Conservation (phyloP, 2,329 filamentous ascomycete genomes). For the Coniochaeta sp. region DNA sequence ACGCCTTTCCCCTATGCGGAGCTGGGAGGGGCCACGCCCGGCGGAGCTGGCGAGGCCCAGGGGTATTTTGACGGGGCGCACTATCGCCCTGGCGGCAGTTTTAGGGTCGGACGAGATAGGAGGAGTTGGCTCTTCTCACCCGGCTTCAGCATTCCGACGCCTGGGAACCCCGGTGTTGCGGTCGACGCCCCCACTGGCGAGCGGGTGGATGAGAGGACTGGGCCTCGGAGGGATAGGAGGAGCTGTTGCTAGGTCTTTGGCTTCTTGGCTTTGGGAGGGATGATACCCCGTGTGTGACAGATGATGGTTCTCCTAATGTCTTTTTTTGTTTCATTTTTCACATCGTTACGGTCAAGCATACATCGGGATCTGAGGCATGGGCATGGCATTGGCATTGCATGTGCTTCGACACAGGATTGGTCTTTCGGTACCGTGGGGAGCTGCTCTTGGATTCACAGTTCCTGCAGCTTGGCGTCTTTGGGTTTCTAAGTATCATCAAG, state of each 20-base stretch:
- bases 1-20: conserved; percentile 21
- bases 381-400: background rate
- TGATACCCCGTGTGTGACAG: background rate
- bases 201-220: conserved; percentile 10
- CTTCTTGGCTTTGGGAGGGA: background rate
- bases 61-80: conserved; percentile 44
- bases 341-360: background rate
- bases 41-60: conserved; percentile 5
- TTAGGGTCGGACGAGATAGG: conserved; percentile 49
- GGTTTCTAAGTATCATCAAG: background rate
- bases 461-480: background rate
- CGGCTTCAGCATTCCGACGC: conserved; percentile 34
- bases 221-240: conserved; percentile 2
- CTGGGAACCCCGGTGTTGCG: conserved; percentile 26
- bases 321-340: background rate
- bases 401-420: background rate
- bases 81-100: conserved; percentile 34
- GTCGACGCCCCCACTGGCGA: conserved; percentile 31
- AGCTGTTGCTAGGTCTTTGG: conserved; percentile 6
- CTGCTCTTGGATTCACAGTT: background rate
- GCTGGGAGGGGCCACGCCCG: conserved; percentile 22
- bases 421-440: background rate
- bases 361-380: background rate
- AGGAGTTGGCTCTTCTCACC: conserved; percentile 53
- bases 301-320: background rate